Conservation (phyloP, 257 asterid species). For the Thymus mandschuricus region DNA sequence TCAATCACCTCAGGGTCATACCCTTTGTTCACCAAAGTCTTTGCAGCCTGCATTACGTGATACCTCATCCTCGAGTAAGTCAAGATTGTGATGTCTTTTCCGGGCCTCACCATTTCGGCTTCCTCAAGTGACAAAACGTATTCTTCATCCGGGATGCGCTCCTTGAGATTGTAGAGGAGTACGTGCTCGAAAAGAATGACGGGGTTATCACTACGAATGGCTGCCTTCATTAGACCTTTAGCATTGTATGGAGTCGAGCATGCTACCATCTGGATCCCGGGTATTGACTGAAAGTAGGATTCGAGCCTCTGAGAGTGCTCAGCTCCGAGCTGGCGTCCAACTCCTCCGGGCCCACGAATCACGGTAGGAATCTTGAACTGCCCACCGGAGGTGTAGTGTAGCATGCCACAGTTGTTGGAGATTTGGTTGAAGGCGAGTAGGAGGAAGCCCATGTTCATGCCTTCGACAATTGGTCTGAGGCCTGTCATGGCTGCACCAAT, state of each 20-base stretch:
- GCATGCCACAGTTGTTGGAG: conserved; percentile 94
- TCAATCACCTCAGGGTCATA: conserved; percentile 86
- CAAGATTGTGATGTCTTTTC: conserved; percentile 75
- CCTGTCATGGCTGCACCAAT: conserved; percentile 92
- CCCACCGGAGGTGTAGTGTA: conserved; percentile 89
- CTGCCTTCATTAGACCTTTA: conserved; percentile 83
- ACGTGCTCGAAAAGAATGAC: conserved; percentile 84
- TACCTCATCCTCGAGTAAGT: conserved; percentile 90
- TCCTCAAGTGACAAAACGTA: conserved; percentile 71
- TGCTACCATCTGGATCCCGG: conserved; percentile 89
- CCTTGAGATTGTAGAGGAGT: conserved; percentile 77
- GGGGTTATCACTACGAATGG: conserved; percentile 81
- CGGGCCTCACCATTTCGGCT: conserved; percentile 88
- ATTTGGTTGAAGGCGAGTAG: conserved; percentile 84
- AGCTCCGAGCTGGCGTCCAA: conserved; percentile 93
- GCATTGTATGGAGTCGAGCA: conserved; percentile 86
- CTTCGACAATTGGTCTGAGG: conserved; percentile 77
- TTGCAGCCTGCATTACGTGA: conserved; percentile 91
- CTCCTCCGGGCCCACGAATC: conserved; percentile 94
- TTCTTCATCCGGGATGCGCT: conserved; percentile 82
- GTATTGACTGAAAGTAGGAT: conserved; percentile 83
- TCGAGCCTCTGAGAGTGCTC: conserved; percentile 91
- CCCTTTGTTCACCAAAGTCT: conserved; percentile 74
- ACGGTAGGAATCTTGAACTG: conserved; percentile 81
- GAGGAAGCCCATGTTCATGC: conserved; percentile 95